phyloP scores from a whole-genome alignment of 2,329 filamentous ascomycete species.

The Exophiala sp. region DNA sequence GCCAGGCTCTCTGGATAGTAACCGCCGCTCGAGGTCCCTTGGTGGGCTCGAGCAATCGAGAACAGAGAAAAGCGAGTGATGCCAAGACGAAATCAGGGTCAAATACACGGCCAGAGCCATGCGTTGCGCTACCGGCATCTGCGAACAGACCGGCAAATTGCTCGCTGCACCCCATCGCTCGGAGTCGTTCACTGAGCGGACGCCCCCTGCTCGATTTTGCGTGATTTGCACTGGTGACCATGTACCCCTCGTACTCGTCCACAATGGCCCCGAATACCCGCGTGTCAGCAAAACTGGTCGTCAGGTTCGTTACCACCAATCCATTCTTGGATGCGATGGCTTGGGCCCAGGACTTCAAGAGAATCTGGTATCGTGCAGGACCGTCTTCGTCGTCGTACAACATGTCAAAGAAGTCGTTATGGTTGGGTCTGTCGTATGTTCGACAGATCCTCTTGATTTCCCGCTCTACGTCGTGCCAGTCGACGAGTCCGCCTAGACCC shows the following conservation, averaged over 20 bases:
- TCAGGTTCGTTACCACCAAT: slow-evolving; percentile 49
- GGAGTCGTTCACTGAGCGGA: slow-evolving; percentile 17
- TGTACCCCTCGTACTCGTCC: slow-evolving; percentile 48
- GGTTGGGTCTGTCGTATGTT: slow-evolving; percentile 18
- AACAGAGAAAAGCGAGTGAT: slow-evolving; percentile 55
- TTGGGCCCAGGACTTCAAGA: slow-evolving; percentile 54
- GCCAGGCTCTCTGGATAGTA: slow-evolving; percentile 50
- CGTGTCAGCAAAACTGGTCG: slow-evolving; percentile 53
- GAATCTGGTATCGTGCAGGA: slow-evolving; percentile 31
- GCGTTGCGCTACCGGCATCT: neutral
- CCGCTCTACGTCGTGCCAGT: slow-evolving; percentile 49
- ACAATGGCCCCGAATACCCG: slow-evolving; percentile 51
- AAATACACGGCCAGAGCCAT: slow-evolving; percentile 40
- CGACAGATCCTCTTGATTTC: slow-evolving; percentile 45
- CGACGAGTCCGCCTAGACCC: slow-evolving; percentile 50
- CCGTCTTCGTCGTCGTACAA: slow-evolving; percentile 33
- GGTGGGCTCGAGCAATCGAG: slow-evolving; percentile 50
- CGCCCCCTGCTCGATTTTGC: neutral
- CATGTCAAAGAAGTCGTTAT: slow-evolving; percentile 26
- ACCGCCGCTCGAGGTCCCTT: slow-evolving; percentile 47
- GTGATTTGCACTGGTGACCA: neutral
- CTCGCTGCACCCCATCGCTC: slow-evolving; percentile 24
- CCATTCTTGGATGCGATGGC: slow-evolving; percentile 45
- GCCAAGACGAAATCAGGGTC: slow-evolving; percentile 51
- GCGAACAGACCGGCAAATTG: slow-evolving; percentile 24